These are phyloP conservation scores for Annulohypoxylon bovei DNA, from an alignment of 495 filamentous ascomycete genomes.

Conservation along the genomic window DNA sequence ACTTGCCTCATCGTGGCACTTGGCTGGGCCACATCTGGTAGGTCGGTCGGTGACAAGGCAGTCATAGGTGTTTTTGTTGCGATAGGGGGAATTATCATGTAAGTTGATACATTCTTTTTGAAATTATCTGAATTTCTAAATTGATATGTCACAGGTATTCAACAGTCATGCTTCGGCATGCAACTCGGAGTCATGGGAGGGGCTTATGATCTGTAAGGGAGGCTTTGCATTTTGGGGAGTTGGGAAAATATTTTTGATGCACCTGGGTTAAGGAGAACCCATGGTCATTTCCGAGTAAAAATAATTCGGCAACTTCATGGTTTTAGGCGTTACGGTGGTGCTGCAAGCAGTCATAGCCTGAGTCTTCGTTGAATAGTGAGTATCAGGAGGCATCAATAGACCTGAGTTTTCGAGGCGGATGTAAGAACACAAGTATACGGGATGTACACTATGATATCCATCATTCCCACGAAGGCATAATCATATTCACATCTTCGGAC, in stretches of 20 bases:
- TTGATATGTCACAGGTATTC: constrained; percentile 55
- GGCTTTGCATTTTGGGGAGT: constrained; percentile 9
- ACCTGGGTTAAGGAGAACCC: background rate
- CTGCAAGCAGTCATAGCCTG: background rate
- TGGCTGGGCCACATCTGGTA: constrained; percentile 64
- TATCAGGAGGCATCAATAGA: background rate
- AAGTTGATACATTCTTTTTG: constrained; percentile 35
- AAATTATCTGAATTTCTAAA: constrained; percentile 6
- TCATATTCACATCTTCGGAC: background rate
- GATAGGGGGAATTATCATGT: constrained; percentile 65
- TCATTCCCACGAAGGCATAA: background rate
- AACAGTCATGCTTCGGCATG: constrained; percentile 58
- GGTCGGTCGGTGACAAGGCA: constrained; percentile 61
- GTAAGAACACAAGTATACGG: background rate
- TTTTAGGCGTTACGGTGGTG: constrained; percentile 12
- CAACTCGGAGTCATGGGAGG: constrained; percentile 24
- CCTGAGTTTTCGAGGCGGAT: background rate
- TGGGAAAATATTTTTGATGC: background rate
- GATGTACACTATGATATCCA: constrained; percentile 21
- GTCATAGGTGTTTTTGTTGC: constrained; percentile 64
- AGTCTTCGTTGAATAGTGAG: background rate
- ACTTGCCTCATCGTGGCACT: constrained; percentile 68
- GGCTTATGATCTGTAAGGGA: background rate
- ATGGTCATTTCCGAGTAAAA: background rate
- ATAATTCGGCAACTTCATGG: background rate